Conservation (phyloP, 345 rosid species). For the Hibiscus trionum region DNA sequence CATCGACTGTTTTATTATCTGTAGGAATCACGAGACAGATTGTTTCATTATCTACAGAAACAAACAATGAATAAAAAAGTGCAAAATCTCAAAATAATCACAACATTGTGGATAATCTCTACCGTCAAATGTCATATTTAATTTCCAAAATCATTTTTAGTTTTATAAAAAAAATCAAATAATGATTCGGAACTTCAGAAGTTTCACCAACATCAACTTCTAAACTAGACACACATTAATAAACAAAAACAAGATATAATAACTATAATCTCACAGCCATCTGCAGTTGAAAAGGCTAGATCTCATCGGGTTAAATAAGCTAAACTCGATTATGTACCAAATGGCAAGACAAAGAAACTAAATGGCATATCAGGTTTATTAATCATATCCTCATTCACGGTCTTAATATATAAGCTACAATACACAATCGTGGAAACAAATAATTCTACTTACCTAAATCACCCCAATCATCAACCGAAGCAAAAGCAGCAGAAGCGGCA, state of each 20-base stretch:
- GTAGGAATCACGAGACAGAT: slow-evolving; percentile 13
- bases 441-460: slow-evolving; percentile 29
- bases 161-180: background rate
- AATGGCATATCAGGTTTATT: background rate
- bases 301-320: background rate
- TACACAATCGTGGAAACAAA: background rate
- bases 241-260: background rate
- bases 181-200: background rate
- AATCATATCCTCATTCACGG: background rate
- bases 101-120: background rate
- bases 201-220: background rate
- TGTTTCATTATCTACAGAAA: background rate
- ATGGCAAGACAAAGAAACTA: background rate
- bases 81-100: background rate
- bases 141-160: background rate
- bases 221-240: background rate
- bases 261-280: background rate
- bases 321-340: background rate
- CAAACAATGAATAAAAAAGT: background rate
- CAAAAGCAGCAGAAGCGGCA: slow-evolving; percentile 24
- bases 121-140: background rate
- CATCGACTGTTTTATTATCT: slow-evolving; percentile 31
- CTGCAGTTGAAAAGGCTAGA: background rate
- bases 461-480: slow-evolving; percentile 35
- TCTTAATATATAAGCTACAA: background rate